Base-by-base conservation (phyloP, 306 rosid genomes). In the Malus sieversii region DNA sequence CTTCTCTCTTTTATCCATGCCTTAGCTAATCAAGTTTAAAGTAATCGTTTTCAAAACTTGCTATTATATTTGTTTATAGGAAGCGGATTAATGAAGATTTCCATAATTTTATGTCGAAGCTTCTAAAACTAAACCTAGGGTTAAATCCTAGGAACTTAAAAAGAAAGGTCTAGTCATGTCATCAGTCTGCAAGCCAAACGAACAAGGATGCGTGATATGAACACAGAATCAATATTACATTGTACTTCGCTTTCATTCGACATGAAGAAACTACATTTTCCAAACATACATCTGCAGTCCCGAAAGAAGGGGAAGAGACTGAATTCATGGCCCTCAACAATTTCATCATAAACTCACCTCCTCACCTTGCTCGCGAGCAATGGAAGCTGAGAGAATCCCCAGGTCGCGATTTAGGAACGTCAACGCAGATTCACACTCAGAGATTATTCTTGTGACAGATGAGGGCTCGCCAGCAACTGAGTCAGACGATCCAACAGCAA, bases 351-450 rank as follows among this genome's bases (percentile, higher is more conserved):
- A 79, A 77, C 70, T 88, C 82, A 82, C 78, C 82, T 88, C 84
- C 73, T 79, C 84, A 14, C 86, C 94, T 62, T 82, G 89, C 76
- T 94, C 97, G 0, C 96, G 97, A 72, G 93, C 92, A 81, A 91
- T 94, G 87, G 98, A 94, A 80, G 97, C 92, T 3, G 98, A 88
- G 62, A 94, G 97, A 84, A 94, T 88, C 45, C 98, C 97, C 14
- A 94, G 98, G 77, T 94, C 97, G 1, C 87, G 90, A 80, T 94
- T 94, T 73, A 94, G 81, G 87, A 87, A 91, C 19, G 98, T 87
- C 81, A 94, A 79, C 18, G 96, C 89, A 19, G 96, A 88, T 79
- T 94, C 97, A 55, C 98, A 91, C 81, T 94, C 98, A 3, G 96
- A 87, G 75, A 91, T 91, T 85, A 94, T 91, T 77, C 96, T 82